Evolutionary conservation across 306 rosid species (phyloP).

Genomic region (Pyrus bretschneideri): DNA sequence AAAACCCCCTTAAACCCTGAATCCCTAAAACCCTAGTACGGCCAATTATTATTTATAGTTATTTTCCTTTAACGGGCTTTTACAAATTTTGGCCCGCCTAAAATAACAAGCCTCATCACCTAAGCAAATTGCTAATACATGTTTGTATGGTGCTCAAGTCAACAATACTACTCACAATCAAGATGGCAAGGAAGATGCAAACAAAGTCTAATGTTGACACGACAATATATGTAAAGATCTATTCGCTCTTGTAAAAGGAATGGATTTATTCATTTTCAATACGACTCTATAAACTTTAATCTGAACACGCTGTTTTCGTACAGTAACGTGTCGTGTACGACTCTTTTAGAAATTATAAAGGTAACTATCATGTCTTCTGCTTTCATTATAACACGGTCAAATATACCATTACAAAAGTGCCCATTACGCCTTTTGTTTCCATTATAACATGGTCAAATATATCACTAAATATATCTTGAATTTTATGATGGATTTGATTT

Average conservation of each 20-base stretch:
- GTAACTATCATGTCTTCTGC: accelerated
- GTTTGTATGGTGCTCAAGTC: background rate
- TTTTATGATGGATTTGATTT: too few species aligned
- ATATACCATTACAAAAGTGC: too few species aligned
- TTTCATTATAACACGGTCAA: too few species aligned
- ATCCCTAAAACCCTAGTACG: background rate
- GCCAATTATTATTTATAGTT: background rate
- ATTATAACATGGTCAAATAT: background rate
- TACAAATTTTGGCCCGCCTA: background rate
- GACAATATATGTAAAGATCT: background rate
- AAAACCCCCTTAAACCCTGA: background rate
- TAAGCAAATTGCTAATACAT: too few species aligned
- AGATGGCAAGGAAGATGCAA: background rate
- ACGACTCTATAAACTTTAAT: too few species aligned
- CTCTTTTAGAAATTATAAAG: too few species aligned
- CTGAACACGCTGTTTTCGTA: background rate
- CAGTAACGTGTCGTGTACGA: background rate
- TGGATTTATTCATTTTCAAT: too few species aligned
- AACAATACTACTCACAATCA: background rate
- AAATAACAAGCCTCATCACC: background rate
- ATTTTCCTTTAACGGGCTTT: background rate
- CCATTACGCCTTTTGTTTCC: too few species aligned
- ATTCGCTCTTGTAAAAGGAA: too few species aligned
- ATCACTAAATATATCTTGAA: too few species aligned
- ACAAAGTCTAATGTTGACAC: background rate